Base-by-base conservation (phyloP, 2,329 filamentous ascomycete genomes). In the Hypoxylon sp. region DNA sequence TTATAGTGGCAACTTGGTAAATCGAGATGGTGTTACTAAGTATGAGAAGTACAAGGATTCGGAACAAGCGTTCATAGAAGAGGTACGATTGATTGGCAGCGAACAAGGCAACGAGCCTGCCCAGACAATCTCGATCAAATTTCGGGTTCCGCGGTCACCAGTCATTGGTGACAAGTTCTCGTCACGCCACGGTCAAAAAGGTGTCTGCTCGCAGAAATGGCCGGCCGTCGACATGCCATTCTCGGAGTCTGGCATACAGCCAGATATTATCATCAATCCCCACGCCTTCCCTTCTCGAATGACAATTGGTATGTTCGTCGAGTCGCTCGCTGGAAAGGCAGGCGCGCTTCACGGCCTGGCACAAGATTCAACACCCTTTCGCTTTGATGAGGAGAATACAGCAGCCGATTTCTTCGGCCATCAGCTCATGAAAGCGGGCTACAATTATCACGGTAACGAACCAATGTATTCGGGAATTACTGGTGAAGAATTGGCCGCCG, bases 291-390 rank as follows among this genome's bases (percentile, higher is more conserved):
- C 96, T 6, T 98, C 95, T 49, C 94, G 96, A 81, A 99, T 99
- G 96, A 99, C 96, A 19, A 99, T 99, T 78, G 96, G 96, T 77
- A 98, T 98, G 93, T 98, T 99, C 81, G 90, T 99, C 77, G 96
- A 99, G 83, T 98, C 94, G 4, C 87, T 99, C 57, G 96, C 96
- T 9, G 96, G 96, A 67, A 99, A 99, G 83, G 90, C 95, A 9
- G 96, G 96, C 50, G 93, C 95, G 13, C 87, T 99, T 36, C 96
- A 99, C 79, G 96, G 96, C 50, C 86, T 98, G n/a, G 93, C 96
- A 0, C 96, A 98, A 80, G 96, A 99, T 79, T 94, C 90, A 48
- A 98, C 96, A 0, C 96, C 96, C 0, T 99, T 98, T 87, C 90
- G 91, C 72, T 99, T 98, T 79, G 91, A 93, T 77, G 95, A 98